A percentile compares a stretch with the other conserved stretches of the same genome.
These are phyloP conservation scores for Neodidymelliopsis sp. DNA, from an alignment of 2,329 filamentous ascomycete genomes.

Conservation along the genomic window DNA sequence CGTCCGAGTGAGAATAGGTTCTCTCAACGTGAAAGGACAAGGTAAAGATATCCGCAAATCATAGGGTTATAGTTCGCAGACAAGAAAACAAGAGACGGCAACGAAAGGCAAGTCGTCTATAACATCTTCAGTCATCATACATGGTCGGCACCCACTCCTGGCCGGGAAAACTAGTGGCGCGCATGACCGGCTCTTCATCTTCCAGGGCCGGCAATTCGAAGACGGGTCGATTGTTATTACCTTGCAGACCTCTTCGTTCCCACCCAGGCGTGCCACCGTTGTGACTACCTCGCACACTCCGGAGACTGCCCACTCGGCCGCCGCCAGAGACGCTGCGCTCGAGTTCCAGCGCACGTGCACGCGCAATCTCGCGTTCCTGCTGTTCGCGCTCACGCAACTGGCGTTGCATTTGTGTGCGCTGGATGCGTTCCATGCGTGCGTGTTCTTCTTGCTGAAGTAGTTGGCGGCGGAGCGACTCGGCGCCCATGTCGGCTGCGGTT, in stretches of 20 bases:
- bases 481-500: constrained; percentile 47
- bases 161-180: constrained; percentile 72
- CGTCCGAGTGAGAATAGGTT: no score
- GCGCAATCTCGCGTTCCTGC: constrained; percentile 37
- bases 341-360: constrained; percentile 44
- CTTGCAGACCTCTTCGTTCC: constrained; percentile 32
- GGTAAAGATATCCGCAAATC: not conserved
- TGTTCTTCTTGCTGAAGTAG: constrained; percentile 45
- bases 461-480: constrained; percentile 45
- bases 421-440: constrained; percentile 42
- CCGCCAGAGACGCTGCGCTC: constrained; percentile 46
- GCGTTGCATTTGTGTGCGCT: constrained; percentile 38
- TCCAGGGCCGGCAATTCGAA: constrained; percentile 50
- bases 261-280: constrained; percentile 35
- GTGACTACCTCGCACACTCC: constrained; percentile 39
- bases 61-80: not conserved
- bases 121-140: constrained; percentile 43
- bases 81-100: not conserved
- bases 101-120: no score
- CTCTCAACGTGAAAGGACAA: no score
- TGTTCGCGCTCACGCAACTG: constrained; percentile 34
- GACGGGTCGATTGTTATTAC: constrained; percentile 32
- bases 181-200: constrained; percentile 65
- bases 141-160: constrained; percentile 70
- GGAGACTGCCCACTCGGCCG: constrained; percentile 40